Percentiles rank a stretch among this genome's conserved stretches.
These are phyloP conservation scores for Malassezia restricta DNA, from an alignment of 1,284 basidiomycete genomes.

Conservation along the genomic window DNA sequence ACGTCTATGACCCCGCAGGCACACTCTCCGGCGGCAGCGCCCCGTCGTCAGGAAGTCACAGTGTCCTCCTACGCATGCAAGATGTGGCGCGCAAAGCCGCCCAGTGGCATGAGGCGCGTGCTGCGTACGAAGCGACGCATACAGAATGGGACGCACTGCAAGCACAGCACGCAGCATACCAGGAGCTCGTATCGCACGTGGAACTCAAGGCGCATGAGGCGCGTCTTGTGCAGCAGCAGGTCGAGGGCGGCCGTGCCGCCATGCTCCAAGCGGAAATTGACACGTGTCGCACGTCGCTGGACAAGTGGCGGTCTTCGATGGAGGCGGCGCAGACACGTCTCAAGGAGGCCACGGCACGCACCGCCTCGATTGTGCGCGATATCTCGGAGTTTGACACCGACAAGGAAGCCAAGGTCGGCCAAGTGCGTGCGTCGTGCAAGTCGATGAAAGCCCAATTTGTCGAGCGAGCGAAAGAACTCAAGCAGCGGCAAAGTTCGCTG, in stretches of 20 bases:
- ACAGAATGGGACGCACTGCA: conserved; percentile 2
- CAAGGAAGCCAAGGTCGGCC: conserved; percentile 89
- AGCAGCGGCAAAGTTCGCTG: conserved; percentile 73
- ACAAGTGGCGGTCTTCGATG: conserved; percentile 58
- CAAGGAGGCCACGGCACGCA: conserved; percentile 62
- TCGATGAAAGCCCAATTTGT: conserved; percentile 69
- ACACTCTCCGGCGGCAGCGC: conserved; percentile 84
- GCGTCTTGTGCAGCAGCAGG: conserved; percentile 66
- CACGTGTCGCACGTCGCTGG: conserved; percentile 58
- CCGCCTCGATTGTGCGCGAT: conserved; percentile 78
- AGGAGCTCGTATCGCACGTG: conserved; percentile 50
- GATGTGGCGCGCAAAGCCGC: conserved; percentile 57
- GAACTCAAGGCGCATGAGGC: conserved; percentile 85
- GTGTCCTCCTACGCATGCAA: conserved; percentile 72
- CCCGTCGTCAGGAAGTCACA: conserved; percentile 55
- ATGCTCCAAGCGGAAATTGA: conserved; percentile 74
- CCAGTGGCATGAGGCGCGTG: conserved; percentile 54
- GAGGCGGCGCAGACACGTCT: conserved; percentile 63
- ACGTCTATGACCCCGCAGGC: conserved; percentile 91
- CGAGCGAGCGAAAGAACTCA: conserved; percentile 68
- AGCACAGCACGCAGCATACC: neutral
- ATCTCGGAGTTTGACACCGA: conserved; percentile 98
- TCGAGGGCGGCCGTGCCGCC: conserved; percentile 70
- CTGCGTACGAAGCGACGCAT: conserved; percentile 51
- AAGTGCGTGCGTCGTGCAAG: conserved; percentile 69